Conservation (phyloP, 495 filamentous ascomycete species). For the Aspergillus biplanus region DNA sequence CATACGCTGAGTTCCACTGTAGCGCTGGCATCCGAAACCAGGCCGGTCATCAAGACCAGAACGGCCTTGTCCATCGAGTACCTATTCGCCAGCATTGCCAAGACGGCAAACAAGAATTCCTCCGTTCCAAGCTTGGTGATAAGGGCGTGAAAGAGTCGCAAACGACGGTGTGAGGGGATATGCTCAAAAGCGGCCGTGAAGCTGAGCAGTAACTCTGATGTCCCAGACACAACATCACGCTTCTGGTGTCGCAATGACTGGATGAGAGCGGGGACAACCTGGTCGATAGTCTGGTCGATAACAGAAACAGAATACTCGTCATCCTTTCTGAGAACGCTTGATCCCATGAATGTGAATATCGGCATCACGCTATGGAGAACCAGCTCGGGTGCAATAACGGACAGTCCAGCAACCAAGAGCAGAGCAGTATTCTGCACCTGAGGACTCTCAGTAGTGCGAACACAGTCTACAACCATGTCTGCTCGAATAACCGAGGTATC, state of each 20-base stretch:
- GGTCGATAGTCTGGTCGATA: conserved; percentile 80
- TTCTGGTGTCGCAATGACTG: conserved; percentile 79
- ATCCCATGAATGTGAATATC: conserved; percentile 97
- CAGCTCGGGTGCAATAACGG: conserved; percentile 80
- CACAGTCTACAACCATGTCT: conserved; percentile 87
- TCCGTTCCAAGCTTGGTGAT: conserved; percentile 77
- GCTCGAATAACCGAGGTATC: conserved; percentile 76
- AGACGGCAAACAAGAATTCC: conserved; percentile 65
- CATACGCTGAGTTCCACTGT: conserved; percentile 63
- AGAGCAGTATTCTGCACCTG: conserved; percentile 91
- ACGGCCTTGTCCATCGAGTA: conserved; percentile 50
- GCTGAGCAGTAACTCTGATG: conserved; percentile 83
- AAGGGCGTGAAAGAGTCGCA: conserved; percentile 78
- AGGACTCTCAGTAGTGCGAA: conserved; percentile 83
- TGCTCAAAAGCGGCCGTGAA: conserved; percentile 95
- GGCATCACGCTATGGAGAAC: conserved; percentile 98
- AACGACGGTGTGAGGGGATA: conserved; percentile 81
- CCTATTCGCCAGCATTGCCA: conserved; percentile 51
- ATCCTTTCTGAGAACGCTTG: conserved; percentile 81
- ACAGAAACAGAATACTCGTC: conserved; percentile 96
- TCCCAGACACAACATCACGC: conserved; percentile 73
- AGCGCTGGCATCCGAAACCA: conserved; percentile 57
- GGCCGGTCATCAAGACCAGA: conserved; percentile 46
- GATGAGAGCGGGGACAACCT: conserved; percentile 89
- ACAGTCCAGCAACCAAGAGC: conserved; percentile 82